Evolutionary conservation across 139 green algal species (phyloP).

Genomic region (Tetraselmis chui): DNA sequence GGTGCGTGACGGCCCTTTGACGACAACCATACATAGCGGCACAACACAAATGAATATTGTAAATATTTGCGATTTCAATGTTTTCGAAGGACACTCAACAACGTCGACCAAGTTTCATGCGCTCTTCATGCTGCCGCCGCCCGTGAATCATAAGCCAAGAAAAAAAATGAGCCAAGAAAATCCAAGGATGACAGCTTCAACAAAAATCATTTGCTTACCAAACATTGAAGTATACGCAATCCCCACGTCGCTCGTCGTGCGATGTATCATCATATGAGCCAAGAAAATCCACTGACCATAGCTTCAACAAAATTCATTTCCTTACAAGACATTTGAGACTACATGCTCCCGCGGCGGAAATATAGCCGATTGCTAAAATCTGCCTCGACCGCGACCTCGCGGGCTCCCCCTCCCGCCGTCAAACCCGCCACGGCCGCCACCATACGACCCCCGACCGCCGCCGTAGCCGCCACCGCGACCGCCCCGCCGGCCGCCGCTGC

Average conservation of each 20-base stretch:
- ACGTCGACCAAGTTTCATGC: no score
- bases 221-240: not conserved
- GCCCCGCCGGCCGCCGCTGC: not conserved
- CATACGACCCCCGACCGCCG: conserved; percentile 13
- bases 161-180: no score
- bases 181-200: no score
- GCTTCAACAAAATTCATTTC: not conserved
- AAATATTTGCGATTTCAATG: no score
- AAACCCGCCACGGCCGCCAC: conserved; percentile 10
- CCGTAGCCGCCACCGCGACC: conserved; percentile 13
- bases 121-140: no score
- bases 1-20: no score
- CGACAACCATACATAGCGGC: no score
- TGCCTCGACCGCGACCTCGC: not conserved
- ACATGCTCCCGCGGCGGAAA: not conserved
- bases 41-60: no score
- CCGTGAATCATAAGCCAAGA: no score
- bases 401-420: conserved; percentile 18
- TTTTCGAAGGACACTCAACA: no score
- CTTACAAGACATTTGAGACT: not conserved
- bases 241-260: no score
- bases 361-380: not conserved
- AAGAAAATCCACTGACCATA: not conserved
- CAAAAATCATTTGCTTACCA: not conserved
- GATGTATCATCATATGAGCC: no score